Base-by-base conservation (phyloP, 2,329 filamentous ascomycete species). In the Colletotrichum shisoi region DNA sequence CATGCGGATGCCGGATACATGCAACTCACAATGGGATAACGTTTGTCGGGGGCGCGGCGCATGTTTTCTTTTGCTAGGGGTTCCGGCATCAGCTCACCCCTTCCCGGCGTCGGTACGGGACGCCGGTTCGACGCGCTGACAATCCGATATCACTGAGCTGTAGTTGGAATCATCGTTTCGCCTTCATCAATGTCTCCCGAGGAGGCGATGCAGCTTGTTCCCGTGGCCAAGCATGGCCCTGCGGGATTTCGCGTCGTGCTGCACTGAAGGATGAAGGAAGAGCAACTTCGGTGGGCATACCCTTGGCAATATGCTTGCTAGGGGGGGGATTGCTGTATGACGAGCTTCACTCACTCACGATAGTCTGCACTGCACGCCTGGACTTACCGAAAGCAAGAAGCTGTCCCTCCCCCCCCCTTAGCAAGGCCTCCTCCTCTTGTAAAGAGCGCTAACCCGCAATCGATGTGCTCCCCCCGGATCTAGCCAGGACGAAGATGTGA, bases 401-500 rank as follows among this genome's bases (percentile, higher is more conserved):
- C 27, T 27, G 21, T 15, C 17, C 24, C 24, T 24, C 17, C 17
- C 27, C 17, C 27, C 9, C 24, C 2, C 24, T 24, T 24, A 17
- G 27, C 1, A 52, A 31, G 27, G n/a, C 27, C 11, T 11, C 17
- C n/a, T 44, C 51, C 24, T 39, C 4, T 17, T 40, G 39, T 11
- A 46, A 40, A 19, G n/a, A 37, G 49, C 27, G 54, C 54, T 46
- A 45, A 48, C 24, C n/a, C 44, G n/a, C 4, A 46, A n/a, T n/a
- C 5, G 56, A 46, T 17, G n/a, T 21, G 12, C 37, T 7, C 12
- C 12, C n/a, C n/a, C 42, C 11, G 34, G 42, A 13, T 39, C 31
- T 24, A 46, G 44, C n/a, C 12, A 13, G 8, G 17, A 27, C n/a
- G 17, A 9, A n/a, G 7, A 21, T 27, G 24, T 15, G 6, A 57